phyloP scores from a whole-genome alignment of 164 flowering plant genomes.

The Stephania japonica region DNA sequence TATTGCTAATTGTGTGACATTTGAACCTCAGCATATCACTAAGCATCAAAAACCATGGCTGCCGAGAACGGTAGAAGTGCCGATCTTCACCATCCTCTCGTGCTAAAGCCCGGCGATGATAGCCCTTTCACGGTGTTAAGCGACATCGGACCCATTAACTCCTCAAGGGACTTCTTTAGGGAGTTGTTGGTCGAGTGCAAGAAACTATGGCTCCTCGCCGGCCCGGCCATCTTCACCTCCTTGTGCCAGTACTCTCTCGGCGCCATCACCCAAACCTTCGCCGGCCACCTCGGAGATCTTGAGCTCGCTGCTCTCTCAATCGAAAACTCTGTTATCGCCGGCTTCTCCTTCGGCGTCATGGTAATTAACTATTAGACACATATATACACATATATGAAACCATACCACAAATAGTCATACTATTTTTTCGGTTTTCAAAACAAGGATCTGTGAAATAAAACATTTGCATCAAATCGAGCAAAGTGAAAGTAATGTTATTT shows the following conservation, averaged over 20 bases:
- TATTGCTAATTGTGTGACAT: too few relatives aligned
- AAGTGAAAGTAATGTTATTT: too few relatives aligned
- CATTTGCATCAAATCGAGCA: too few relatives aligned
- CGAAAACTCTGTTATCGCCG: conserved; percentile 59
- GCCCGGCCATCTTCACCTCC: conserved; percentile 62
- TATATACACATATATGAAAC: too few relatives aligned
- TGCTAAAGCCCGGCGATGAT: not conserved
- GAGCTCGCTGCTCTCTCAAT: conserved; percentile 63
- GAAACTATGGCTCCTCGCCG: conserved; percentile 68
- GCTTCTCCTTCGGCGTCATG: conserved; percentile 56
- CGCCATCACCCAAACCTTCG: conserved; percentile 57
- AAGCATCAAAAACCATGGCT: too few relatives aligned
- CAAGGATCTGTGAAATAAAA: too few relatives aligned
- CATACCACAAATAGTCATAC: too few relatives aligned
- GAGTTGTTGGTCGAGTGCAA: conserved; percentile 38
- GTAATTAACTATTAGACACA: conserved; percentile 16
- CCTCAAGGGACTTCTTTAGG: conserved; percentile 2
- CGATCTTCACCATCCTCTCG: too few relatives aligned
- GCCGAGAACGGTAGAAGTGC: too few relatives aligned
- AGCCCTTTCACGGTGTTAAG: not conserved
- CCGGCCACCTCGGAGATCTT: conserved; percentile 56
- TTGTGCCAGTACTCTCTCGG: conserved; percentile 62
- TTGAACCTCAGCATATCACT: too few relatives aligned
- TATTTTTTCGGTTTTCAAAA: too few relatives aligned
- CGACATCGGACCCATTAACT: conserved; percentile 7